phyloP scores from a whole-genome alignment of 2,329 filamentous ascomycete genomes.

The Sclerotinia sclerotiorum region DNA sequence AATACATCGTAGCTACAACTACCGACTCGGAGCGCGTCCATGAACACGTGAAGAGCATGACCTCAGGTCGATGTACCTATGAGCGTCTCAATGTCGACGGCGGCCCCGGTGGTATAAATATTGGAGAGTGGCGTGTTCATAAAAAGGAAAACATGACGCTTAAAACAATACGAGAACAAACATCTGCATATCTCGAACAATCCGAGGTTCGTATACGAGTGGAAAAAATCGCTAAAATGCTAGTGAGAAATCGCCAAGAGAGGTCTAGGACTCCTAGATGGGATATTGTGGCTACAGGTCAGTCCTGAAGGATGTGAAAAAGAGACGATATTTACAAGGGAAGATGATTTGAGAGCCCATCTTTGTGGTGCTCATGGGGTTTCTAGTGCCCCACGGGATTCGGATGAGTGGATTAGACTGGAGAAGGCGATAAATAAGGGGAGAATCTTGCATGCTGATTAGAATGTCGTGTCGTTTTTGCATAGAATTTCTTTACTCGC shows the following conservation, averaged over 20 bases:
- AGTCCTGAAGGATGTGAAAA: background rate
- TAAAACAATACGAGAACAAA: background rate
- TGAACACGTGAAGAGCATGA: background rate
- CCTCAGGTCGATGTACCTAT: background rate
- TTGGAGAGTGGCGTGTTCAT: conserved; percentile 3
- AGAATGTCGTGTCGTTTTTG: background rate
- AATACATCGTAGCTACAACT: background rate
- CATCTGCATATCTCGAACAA: background rate
- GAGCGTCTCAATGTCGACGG: conserved; percentile 2
- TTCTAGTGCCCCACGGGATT: background rate
- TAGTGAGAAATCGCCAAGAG: conserved; percentile 9
- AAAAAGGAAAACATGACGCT: background rate
- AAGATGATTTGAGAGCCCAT: background rate
- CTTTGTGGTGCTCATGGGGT: background rate
- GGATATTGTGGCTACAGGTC: background rate
- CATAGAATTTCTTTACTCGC: background rate
- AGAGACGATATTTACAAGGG: background rate
- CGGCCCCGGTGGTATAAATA: background rate
- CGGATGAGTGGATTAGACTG: background rate
- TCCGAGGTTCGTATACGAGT: background rate
- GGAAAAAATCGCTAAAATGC: background rate
- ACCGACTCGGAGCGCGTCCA: background rate
- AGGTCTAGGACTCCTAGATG: background rate
- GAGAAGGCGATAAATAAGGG: background rate
- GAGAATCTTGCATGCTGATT: background rate